Base-by-base conservation (phyloP, 352 stramenopile species). In the Globisporangium cystogenes region DNA sequence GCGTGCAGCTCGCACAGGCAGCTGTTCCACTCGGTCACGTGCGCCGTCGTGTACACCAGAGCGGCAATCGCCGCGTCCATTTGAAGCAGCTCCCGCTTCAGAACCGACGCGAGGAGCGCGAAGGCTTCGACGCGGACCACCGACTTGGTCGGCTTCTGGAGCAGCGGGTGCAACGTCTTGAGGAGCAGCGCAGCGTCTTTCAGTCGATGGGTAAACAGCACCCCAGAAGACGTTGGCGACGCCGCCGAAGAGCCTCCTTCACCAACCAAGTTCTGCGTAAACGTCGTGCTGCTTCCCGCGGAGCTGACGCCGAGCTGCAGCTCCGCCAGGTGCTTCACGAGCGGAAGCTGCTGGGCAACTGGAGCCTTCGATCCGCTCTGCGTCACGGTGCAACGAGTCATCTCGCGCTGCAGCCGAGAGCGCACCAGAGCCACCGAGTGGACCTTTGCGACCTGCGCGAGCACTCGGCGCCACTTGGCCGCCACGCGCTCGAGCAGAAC, bases 1-100 rank as follows among this genome's bases (percentile, higher is more conserved):
- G 75, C 64, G 42, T 92, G 79, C 18, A 90, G 44, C 10, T 90
- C 79, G 51, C 64, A 86, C 45, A 89, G 39, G 21, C 60, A 70
- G 24, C 54, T 74, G 44, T 69, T 88, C 82, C 82, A 92, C 23
- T 90, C 82, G 31, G 61, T 68, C 3, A 66, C 58, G 21, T 74
- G 68, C 7, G 64, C 53, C 1, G 53, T 61, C 3, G n/a, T 39
- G 39, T 72, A 69, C 7, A 68, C n/a, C 14, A 49, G 43, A 15
- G 50, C 41, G 4, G 77, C 51, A 7, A 61, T 46, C 1, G 44
- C 36, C 14, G 42, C 31, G 43, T 62, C 51, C 4, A 89, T 55
- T 0, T 45, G 39, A 4, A 61, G 37, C 4, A 88, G 52, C 47
- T 90, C 76, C 1, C 62, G 65, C 1, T 62, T 58, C 1, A 92